Evolutionary conservation across 2,329 filamentous ascomycete species (phyloP).

Genomic region (Neonectria faginata): DNA sequence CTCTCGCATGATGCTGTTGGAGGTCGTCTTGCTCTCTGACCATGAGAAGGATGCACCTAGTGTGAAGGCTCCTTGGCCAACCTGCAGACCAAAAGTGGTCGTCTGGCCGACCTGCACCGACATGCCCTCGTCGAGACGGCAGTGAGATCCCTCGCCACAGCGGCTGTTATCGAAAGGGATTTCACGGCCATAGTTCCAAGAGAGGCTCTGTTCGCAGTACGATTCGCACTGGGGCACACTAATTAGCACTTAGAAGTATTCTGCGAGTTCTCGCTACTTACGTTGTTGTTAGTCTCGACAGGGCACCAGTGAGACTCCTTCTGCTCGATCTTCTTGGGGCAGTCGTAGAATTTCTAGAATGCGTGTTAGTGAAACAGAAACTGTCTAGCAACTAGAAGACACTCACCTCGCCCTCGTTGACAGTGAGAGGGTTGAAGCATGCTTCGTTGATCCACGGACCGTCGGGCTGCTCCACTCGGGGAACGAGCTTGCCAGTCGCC

Average conservation of each 20-base stretch:
- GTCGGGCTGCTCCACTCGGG: slow-evolving; percentile 12
- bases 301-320: not conserved
- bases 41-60: slow-evolving; percentile 17
- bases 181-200: slow-evolving; percentile 8
- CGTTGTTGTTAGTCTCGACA: not conserved
- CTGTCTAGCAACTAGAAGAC: not conserved
- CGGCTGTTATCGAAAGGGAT: slow-evolving; percentile 2
- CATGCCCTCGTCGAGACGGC: slow-evolving; percentile 7
- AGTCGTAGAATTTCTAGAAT: slow-evolving; percentile 5
- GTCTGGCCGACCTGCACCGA: slow-evolving; percentile 9
- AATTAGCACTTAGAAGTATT: not conserved
- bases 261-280: not conserved
- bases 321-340: slow-evolving; percentile 10
- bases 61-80: slow-evolving; percentile 13
- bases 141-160: slow-evolving; percentile 1
- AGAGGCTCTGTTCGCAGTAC: slow-evolving; percentile 1
- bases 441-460: slow-evolving; percentile 8
- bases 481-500: not conserved
- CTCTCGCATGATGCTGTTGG: slow-evolving; percentile 10
- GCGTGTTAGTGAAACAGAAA: not conserved
- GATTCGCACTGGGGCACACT: slow-evolving; percentile 3
- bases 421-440: slow-evolving; percentile 9
- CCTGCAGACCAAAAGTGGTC: slow-evolving; percentile 9
- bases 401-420: slow-evolving; percentile 5
- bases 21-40: slow-evolving; percentile 12